Evolutionary conservation across 106 monocot species (phyloP), one percentile per base, ranked within the genome.

Genomic region (Cymbidium sinense): DNA sequence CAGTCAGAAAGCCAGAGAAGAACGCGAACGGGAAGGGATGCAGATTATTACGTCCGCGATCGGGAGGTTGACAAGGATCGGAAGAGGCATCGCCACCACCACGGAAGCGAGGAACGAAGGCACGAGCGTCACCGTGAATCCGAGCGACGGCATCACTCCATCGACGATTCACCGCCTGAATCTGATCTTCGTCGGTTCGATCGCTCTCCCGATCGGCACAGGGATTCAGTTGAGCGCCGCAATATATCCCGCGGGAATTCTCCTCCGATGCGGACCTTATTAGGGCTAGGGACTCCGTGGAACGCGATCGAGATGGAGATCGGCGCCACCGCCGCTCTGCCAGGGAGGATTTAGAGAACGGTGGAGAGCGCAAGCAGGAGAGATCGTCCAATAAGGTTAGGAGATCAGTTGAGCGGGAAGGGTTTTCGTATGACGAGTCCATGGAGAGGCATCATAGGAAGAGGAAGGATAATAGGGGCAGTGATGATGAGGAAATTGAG

Each of bases 381-480:
- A 73, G 73, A 23, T 73, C 39, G 41, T 73, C 41, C 17, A 33
- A n/a, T n/a, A n/a, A 73, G 41, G 19, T 21, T 29, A 21, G 41
- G 73, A 73, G 36, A 43, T 73, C 41, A n/a, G 36, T 23, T 15
- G 73, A 73, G 73, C 73, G 73, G 73, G 73, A 73, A 9, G 73
- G 73, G n/a, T 39, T 39, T 70, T 70, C 70, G 18, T 20, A 35
- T 43, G 73, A 73, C 12, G 73, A 73, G 6, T 41, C 41, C n/a
- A 19, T 10, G n/a, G 73, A 43, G 73, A 73, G 73, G 73, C 37
- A n/a, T 73, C 33, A 29, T 12, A 37, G 41, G 41, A 73, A 73
- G 73, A 73, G 73, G 73, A 73, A 73, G 41, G 73, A 73, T 25
- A 8, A 73, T 43, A 73, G 23, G 41, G 36, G 1, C 6, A 23